Evolutionary conservation across 441 rosid genomes (phyloP).

Genomic region (Jatropha multifida): DNA sequence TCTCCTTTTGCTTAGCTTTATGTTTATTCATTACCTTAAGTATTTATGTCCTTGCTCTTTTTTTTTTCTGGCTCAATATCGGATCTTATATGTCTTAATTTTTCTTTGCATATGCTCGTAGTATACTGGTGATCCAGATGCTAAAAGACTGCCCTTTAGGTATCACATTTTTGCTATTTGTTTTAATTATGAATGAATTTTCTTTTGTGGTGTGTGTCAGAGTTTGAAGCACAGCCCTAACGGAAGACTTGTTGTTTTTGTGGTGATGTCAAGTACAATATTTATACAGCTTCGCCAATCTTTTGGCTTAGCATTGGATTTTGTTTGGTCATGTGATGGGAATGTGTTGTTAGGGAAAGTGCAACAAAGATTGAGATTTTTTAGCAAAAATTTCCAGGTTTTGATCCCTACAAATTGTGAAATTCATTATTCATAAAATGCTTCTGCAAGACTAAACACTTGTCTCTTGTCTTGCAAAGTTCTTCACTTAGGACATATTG

Average conservation of each 20-base stretch:
- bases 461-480: too few relatives aligned
- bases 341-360: conserved; percentile 94
- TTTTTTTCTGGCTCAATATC: too few relatives aligned
- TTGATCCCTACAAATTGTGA: conserved; percentile 19
- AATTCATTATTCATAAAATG: too few relatives aligned
- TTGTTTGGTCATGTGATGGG: conserved; percentile 94
- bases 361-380: conserved; percentile 85
- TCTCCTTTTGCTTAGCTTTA: not conserved
- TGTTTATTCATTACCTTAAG: too few relatives aligned
- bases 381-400: conserved; percentile 89
- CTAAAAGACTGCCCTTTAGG: not conserved
- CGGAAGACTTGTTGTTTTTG: conserved; percentile 94
- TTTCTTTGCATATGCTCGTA: too few relatives aligned
- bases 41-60: too few relatives aligned
- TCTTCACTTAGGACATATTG: too few relatives aligned
- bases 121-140: not conserved
- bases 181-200: not conserved
- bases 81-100: too few relatives aligned
- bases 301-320: conserved; percentile 94
- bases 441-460: not conserved
- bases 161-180: not conserved
- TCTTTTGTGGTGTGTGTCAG: conserved; percentile 35
- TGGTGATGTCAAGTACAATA: conserved; percentile 96
- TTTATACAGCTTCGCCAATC: conserved; percentile 98
- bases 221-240: conserved; percentile 96